Percentiles rank a stretch among this genome's conserved stretches.
These are phyloP conservation scores for Penicillium sp. DNA, from an alignment of 2,329 filamentous ascomycete species.

Conservation along the genomic window DNA sequence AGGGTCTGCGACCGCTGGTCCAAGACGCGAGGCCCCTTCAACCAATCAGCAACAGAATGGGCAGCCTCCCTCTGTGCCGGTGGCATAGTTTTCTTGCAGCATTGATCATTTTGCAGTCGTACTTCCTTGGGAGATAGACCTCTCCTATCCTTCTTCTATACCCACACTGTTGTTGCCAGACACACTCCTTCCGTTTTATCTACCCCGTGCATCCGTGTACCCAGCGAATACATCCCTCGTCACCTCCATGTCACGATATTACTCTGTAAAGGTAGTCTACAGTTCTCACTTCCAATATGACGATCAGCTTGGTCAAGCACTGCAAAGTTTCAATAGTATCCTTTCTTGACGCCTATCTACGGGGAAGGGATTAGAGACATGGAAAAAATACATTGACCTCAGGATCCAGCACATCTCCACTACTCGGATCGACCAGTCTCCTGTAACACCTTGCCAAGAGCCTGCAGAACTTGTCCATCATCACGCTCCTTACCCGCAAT, in stretches of 20 bases:
- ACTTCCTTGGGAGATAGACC: background rate
- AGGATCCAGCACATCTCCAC: background rate
- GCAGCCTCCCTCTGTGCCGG: slow-evolving; percentile 22
- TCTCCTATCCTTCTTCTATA: slow-evolving; percentile 16
- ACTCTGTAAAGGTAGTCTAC: slow-evolving; percentile 18
- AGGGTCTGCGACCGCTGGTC: slow-evolving; percentile 34
- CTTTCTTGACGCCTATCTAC: background rate
- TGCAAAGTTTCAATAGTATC: background rate
- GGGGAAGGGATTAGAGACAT: slow-evolving; percentile 5
- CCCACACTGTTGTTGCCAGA: slow-evolving; percentile 11
- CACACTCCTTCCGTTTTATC: background rate
- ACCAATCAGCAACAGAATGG: slow-evolving; percentile 8
- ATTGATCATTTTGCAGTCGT: background rate
- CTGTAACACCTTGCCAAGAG: slow-evolving; percentile 58
- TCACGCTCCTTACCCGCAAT: slow-evolving; percentile 40
- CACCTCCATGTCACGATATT: slow-evolving; percentile 18
- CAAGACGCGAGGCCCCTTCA: slow-evolving; percentile 25
- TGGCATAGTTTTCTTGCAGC: slow-evolving; percentile 18
- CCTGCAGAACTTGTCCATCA: slow-evolving; percentile 38
- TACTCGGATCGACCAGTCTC: slow-evolving; percentile 49
- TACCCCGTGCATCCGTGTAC: slow-evolving; percentile 3
- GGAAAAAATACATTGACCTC: background rate
- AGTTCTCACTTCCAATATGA: slow-evolving; percentile 8
- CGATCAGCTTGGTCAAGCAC: background rate
- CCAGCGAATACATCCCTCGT: slow-evolving; percentile 6